phyloP scores from a whole-genome alignment of 768 basidiomycete species.

The Phlegmacium glaucopus region DNA sequence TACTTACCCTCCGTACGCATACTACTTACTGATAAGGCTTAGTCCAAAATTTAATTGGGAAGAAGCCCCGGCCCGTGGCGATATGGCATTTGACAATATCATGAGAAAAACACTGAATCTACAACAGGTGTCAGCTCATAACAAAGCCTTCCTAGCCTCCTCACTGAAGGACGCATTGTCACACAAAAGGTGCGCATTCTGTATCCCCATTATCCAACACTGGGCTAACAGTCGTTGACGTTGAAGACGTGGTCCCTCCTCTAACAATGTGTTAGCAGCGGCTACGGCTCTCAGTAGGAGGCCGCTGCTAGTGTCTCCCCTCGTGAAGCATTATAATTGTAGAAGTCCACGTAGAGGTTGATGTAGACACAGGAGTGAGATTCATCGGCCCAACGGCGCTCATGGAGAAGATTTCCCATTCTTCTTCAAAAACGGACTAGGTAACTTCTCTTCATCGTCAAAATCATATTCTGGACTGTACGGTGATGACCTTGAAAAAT shows the following conservation, averaged over 20 bases:
- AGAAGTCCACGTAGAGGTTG: neutral
- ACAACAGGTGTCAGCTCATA: constrained; percentile 26
- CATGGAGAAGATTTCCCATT: constrained; percentile 34
- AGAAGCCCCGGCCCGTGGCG: too few relatives aligned
- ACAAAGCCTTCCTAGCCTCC: constrained; percentile 47
- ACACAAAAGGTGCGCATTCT: neutral
- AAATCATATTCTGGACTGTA: constrained; percentile 56
- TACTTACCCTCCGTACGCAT: too few relatives aligned
- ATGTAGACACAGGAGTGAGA: neutral
- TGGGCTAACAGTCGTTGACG: neutral
- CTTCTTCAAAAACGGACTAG: too few relatives aligned
- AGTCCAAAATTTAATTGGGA: too few relatives aligned
- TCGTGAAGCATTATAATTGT: constrained; percentile 4
- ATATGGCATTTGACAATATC: too few relatives aligned
- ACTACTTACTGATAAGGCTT: too few relatives aligned
- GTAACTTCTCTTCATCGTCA: constrained; percentile 79
- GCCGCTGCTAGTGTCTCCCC: constrained; percentile 39
- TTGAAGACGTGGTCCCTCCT: constrained; percentile 21
- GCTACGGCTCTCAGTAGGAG: constrained; percentile 64
- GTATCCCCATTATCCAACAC: neutral
- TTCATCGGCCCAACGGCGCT: neutral
- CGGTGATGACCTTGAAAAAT: constrained; percentile 21
- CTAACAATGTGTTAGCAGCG: constrained; percentile 46
- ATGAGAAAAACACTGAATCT: too few relatives aligned
- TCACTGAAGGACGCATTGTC: too few relatives aligned